Evolutionary conservation across 2,329 filamentous ascomycete species (phyloP), one percentile per base, ranked within the genome.

Genomic region (Cordyceps fumosorosea): DNA sequence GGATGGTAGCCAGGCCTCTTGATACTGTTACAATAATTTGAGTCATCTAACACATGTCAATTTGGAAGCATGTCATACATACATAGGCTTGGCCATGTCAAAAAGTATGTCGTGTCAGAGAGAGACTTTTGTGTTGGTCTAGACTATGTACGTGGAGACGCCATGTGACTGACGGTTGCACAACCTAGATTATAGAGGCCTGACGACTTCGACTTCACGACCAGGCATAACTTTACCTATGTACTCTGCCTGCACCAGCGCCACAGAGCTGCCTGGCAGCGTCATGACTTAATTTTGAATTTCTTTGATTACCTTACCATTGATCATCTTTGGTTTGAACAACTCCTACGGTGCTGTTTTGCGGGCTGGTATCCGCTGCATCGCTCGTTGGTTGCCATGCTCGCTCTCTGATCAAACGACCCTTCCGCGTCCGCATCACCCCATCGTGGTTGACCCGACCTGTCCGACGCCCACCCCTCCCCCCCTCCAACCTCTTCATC

Each of bases 81-180:
- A 29, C 3, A 29, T 29, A 29, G 26, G 3, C 26, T 29, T 3
- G 6, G 26, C 26, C 26, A 29, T 29, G 26, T 29, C 3, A 6
- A 29, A 29, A 3, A 29, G 26, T 6, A 29, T 6, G 6, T 29
- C 6, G 26, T 29, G 6, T 29, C 26, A 29, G 26, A 29, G 26
- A 29, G 6, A 29, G 26, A 29, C 26, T 26, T 54, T 54, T 22
- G 22, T 56, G 45, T 51, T 22, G 34, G 44, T 37, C 5, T 44
- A 32, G 10, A 26, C 50, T 22, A 29, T 29, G 26, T 12, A 50
- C 56, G 56, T 58, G 45, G 56, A 58, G 56, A 57, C 56, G 18
- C 26, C 60, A 62, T 58, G 60, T 62, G 54, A 62, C 50, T 44
- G 40, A 44, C 7, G 34, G 60, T 62, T 40, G 32, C 55, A 52